Evolutionary conservation across 257 asterid species (phyloP), one percentile per base, ranked within the genome.

Genomic region (Nicotiana obtusifolia): DNA sequence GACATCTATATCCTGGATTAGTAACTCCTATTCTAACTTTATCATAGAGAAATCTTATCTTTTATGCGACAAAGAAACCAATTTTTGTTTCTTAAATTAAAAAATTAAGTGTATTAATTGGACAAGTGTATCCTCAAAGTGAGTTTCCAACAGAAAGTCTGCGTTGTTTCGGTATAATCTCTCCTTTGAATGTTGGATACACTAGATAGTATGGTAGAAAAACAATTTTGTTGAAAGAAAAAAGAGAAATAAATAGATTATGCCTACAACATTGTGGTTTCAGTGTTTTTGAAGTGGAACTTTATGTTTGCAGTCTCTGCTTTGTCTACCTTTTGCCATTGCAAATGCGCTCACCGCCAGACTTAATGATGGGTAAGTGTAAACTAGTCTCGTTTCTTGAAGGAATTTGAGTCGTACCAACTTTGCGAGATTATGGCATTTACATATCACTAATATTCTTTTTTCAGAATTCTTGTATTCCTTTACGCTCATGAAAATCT

Each of bases 311-410:
- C 92, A 95, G 98, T 89, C 98, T 69, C 85, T 95, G 94, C 78
- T 93, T 83, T 95, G 92, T 88, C 93, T 95, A 76, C 98, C 98
- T 53, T 86, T 95, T 47, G 97, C 98, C 84, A 88, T 95, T 87
- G 98, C 98, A 82, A 95, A 95, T 87, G 93, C 92, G 57, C 98
- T 95, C 86, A 92, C 97, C 19, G 98, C 97, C 82, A 88, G 87
- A 84, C 92, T 95, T 76, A 93, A 95, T 86, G 97, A 93, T 37
- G 98, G 98, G 98, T 95, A 87, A 20, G 93, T 86, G 15, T 22
- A 73, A 65, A 33, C 16, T 30, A 53, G 33, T 24, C 47, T 64
- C 28, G 31, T 76, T 52, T 16, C 44, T 64, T 1, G 13, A 3
- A 19, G n/a, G 11, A 17, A 73, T 84, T 24, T 59, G 65, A 80